These are phyloP conservation scores for Lithospermum erythrorhizon DNA, from an alignment of 257 asterid species.

Conservation along the genomic window DNA sequence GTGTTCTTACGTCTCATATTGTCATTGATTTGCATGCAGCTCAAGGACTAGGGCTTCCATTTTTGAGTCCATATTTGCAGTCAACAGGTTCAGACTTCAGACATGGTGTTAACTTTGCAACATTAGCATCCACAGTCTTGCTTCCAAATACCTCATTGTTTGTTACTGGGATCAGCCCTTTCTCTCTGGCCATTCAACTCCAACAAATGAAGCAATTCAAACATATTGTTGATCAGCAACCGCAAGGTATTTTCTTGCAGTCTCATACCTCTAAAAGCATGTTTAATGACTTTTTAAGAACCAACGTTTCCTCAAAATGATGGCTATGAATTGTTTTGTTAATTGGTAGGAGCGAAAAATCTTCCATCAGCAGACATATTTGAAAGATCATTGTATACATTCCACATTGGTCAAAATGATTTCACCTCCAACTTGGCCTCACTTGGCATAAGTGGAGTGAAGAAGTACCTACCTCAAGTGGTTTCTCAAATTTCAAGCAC, in stretches of 20 bases:
- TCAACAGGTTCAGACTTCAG: slow-evolving; percentile 58
- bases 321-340: neutral
- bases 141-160: slow-evolving; percentile 53
- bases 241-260: slow-evolving; percentile 21
- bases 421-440: slow-evolving; percentile 34
- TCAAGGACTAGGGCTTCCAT: slow-evolving; percentile 52
- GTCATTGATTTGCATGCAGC: slow-evolving; percentile 32
- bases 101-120: slow-evolving; percentile 61
- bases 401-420: slow-evolving; percentile 67
- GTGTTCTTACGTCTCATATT: neutral
- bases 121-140: slow-evolving; percentile 47
- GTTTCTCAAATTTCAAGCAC: slow-evolving; percentile 33
- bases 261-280: no score
- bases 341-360: slow-evolving; percentile 19
- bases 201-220: slow-evolving; percentile 51
- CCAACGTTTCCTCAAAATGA: neutral
- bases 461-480: slow-evolving; percentile 31
- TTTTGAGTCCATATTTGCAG: slow-evolving; percentile 52
- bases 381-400: slow-evolving; percentile 46
- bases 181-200: slow-evolving; percentile 52
- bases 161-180: slow-evolving; percentile 54
- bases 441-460: slow-evolving; percentile 34
- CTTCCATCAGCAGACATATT: slow-evolving; percentile 53
- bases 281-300: no score
- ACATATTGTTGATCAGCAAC: slow-evolving; percentile 31